Evolutionary conservation across 1,284 basidiomycete species (phyloP).

Genomic region (Coniferiporia weirii): DNA sequence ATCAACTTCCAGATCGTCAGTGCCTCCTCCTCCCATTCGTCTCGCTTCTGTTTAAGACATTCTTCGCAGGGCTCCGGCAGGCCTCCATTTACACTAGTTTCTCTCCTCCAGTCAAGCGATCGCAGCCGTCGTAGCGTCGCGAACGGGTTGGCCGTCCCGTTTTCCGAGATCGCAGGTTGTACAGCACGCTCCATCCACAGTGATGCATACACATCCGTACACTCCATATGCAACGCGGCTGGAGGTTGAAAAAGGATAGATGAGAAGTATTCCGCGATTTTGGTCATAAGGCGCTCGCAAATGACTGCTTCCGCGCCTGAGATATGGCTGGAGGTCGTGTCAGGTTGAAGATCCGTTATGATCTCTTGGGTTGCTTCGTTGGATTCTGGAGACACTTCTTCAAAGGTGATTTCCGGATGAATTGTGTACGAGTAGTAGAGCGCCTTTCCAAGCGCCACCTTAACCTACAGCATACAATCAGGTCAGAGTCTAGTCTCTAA

Average conservation of each 20-base stretch:
- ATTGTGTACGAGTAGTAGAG: slow-evolving; percentile 16
- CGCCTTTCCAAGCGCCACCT: slow-evolving; percentile 8
- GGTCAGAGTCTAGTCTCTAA: background rate
- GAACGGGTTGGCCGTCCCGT: slow-evolving; percentile 59
- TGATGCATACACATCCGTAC: slow-evolving; percentile 64
- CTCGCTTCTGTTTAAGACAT: slow-evolving; percentile 52
- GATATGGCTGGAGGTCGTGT: background rate
- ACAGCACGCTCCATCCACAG: slow-evolving; percentile 66
- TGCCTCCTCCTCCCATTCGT: slow-evolving; percentile 64
- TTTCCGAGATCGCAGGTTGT: slow-evolving; percentile 50
- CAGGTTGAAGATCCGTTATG: background rate
- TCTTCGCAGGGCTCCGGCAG: slow-evolving; percentile 34
- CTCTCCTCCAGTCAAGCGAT: slow-evolving; percentile 47
- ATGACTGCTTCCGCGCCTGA: slow-evolving; percentile 10
- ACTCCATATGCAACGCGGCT: slow-evolving; percentile 61
- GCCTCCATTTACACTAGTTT: background rate
- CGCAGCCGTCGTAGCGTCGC: slow-evolving; percentile 59
- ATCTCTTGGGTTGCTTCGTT: background rate
- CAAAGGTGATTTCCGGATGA: slow-evolving; percentile 2
- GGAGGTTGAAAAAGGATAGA: slow-evolving; percentile 67
- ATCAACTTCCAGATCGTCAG: slow-evolving; percentile 52
- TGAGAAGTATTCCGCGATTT: slow-evolving; percentile 57
- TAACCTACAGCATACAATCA: slow-evolving; percentile 2
- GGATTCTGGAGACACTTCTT: background rate
- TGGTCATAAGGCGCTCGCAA: slow-evolving; percentile 11